A percentile compares a stretch with the other conserved stretches of the same genome.
These are phyloP conservation scores for Naumovozyma castellii DNA, from an alignment of 805 yeast species.

Conservation along the genomic window DNA sequence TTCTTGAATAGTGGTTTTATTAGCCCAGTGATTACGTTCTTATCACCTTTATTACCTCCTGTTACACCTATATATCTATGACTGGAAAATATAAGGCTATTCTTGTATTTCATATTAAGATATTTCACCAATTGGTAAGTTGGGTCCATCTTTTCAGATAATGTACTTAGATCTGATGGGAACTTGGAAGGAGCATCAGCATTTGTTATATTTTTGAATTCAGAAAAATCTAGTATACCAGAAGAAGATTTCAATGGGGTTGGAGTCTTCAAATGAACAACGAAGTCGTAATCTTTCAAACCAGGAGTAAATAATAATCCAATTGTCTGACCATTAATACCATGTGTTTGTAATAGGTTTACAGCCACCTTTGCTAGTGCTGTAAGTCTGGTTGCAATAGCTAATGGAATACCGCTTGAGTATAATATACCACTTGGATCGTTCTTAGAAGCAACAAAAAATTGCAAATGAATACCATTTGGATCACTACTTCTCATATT, in stretches of 20 bases:
- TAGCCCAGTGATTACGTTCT: slow-evolving; percentile 66
- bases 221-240: slow-evolving; percentile 46
- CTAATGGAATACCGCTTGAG: slow-evolving; percentile 55
- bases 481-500: slow-evolving; percentile 72
- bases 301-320: slow-evolving; percentile 70
- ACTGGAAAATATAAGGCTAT: slow-evolving; percentile 61
- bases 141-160: slow-evolving; percentile 49
- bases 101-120: slow-evolving; percentile 52
- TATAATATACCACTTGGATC: slow-evolving; percentile 85
- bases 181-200: slow-evolving; percentile 23
- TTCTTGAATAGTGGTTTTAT: slow-evolving; percentile 58
- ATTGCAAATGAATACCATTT: slow-evolving; percentile 64
- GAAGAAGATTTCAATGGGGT: slow-evolving; percentile 37
- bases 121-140: slow-evolving; percentile 50
- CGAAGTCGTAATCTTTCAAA: slow-evolving; percentile 74
- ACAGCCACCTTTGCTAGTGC: slow-evolving; percentile 74
- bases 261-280: slow-evolving; percentile 46
- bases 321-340: slow-evolving; percentile 35
- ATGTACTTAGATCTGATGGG: slow-evolving; percentile 30
- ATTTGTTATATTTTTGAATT: slow-evolving; percentile 49
- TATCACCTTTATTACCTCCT: slow-evolving; percentile 44
- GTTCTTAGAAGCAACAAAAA: slow-evolving; percentile 71
- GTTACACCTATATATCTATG: slow-evolving; percentile 43
- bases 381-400: slow-evolving; percentile 81
- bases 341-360: slow-evolving; percentile 41